Percentiles rank a stretch among this genome's conserved stretches.
Evolutionary conservation across 371 early-diverging fungal genomes (phyloP).

Genomic region (Mortierella polycephala): DNA sequence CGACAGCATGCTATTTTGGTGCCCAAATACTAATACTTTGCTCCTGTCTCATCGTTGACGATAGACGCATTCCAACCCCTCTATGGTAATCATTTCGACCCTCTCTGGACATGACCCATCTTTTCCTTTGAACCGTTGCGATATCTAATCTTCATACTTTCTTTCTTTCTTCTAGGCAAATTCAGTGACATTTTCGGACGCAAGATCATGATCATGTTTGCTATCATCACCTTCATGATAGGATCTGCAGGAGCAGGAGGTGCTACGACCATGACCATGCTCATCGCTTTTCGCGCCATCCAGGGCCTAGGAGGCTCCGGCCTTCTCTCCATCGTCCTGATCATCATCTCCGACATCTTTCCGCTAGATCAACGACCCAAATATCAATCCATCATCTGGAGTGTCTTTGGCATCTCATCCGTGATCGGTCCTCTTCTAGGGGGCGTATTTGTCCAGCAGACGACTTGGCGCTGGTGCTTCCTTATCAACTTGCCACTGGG

Average conservation of each 20-base stretch:
- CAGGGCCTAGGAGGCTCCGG: constrained; percentile 82
- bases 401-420: constrained; percentile 74
- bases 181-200: constrained; percentile 74
- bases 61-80: constrained; percentile 64
- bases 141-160: background rate
- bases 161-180: constrained; percentile 33
- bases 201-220: constrained; percentile 61
- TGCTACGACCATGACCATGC: constrained; percentile 66
- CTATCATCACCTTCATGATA: constrained; percentile 59
- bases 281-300: constrained; percentile 73
- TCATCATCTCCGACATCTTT: constrained; percentile 82
- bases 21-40: background rate
- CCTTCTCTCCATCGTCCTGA: constrained; percentile 71
- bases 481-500: constrained; percentile 69
- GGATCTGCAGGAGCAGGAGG: constrained; percentile 69
- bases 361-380: constrained; percentile 73
- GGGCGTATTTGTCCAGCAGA: constrained; percentile 60
- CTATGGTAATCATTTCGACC: constrained; percentile 44
- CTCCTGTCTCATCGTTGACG: background rate
- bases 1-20: no score
- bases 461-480: constrained; percentile 66
- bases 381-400: constrained; percentile 68
- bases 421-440: constrained; percentile 63
- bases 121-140: background rate
- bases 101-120: background rate